Evolutionary conservation across 2,329 filamentous ascomycete species (phyloP).

Genomic region (Botrytis porri): DNA sequence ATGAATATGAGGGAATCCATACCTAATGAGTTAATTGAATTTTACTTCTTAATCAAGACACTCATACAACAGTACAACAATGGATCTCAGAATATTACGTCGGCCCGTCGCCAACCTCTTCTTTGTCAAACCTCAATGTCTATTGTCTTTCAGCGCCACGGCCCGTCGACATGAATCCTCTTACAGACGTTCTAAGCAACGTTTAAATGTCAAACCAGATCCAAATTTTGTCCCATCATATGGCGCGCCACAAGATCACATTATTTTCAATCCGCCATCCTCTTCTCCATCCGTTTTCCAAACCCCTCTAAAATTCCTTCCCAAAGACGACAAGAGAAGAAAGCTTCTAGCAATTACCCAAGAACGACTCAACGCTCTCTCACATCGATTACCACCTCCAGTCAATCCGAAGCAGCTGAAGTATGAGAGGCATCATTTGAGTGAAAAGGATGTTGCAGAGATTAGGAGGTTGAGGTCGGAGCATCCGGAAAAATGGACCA

Average conservation of each 20-base stretch:
- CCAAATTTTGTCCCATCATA: slow-evolving; percentile 50
- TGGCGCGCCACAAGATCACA: slow-evolving; percentile 43
- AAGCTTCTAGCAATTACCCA: slow-evolving; percentile 32
- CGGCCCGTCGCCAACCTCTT: slow-evolving; percentile 34
- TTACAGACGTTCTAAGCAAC: slow-evolving; percentile 38
- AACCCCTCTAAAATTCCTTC: slow-evolving; percentile 66
- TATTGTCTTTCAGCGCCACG: slow-evolving; percentile 32
- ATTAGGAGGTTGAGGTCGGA: slow-evolving; percentile 53
- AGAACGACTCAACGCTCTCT: slow-evolving; percentile 22
- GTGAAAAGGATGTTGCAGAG: slow-evolving; percentile 54
- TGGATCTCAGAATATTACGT: slow-evolving; percentile 36
- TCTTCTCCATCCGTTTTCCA: slow-evolving; percentile 56
- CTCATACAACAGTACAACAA: slow-evolving; percentile 26
- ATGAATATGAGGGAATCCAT: background rate
- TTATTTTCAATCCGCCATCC: slow-evolving; percentile 58
- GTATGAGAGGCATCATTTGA: slow-evolving; percentile 48
- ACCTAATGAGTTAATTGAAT: background rate
- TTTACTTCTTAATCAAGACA: background rate
- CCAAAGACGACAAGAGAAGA: slow-evolving; percentile 42
- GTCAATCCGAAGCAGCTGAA: slow-evolving; percentile 25
- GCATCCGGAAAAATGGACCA: slow-evolving; percentile 56
- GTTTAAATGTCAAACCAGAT: slow-evolving; percentile 55
- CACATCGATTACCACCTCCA: slow-evolving; percentile 32
- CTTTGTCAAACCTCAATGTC: slow-evolving; percentile 31
- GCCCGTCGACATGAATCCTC: slow-evolving; percentile 37